Conservation (phyloP, 2,329 filamentous ascomycete genomes). For the Xenoacremonium recifei region DNA sequence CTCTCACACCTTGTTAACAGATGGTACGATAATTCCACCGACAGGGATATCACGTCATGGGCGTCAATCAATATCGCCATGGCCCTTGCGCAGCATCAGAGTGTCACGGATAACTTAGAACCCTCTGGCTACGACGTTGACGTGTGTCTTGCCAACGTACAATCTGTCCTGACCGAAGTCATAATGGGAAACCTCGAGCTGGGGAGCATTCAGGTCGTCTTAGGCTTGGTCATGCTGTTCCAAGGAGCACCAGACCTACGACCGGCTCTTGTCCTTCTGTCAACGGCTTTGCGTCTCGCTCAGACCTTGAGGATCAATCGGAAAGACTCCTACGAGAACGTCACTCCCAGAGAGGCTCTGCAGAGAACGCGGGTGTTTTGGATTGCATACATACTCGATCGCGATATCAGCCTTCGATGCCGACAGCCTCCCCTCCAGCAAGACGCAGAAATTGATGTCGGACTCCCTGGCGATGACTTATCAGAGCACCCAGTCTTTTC, state of each 20-base stretch:
- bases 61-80: slow-evolving; percentile 12
- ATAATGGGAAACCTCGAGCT: slow-evolving; percentile 3
- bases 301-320: slow-evolving; percentile 8
- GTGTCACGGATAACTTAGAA: background rate
- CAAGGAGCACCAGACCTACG: slow-evolving; percentile 4
- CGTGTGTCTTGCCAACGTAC: slow-evolving; percentile 9
- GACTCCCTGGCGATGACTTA: background rate
- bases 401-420: slow-evolving; percentile 7
- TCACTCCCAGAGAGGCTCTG: background rate
- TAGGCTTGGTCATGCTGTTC: slow-evolving; percentile 11
- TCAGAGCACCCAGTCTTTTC: slow-evolving; percentile 4
- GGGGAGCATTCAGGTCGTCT: slow-evolving; percentile 7
- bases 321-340: background rate
- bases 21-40: slow-evolving; percentile 6
- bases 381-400: slow-evolving; percentile 15
- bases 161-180: slow-evolving; percentile 8
- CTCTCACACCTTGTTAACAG: background rate
- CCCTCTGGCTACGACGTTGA: background rate
- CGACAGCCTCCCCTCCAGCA: slow-evolving; percentile 7
- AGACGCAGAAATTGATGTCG: slow-evolving; percentile 4
- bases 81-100: slow-evolving; percentile 9
- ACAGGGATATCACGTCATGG: slow-evolving; percentile 5
- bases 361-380: slow-evolving; percentile 12
- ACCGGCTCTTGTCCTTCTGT: slow-evolving; percentile 7
- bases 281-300: slow-evolving; percentile 11